Percentiles rank a stretch among this genome's conserved stretches.
Conservation (phyloP, 192 early-diverging fungal species). For the Polychytrium aggregatum region DNA sequence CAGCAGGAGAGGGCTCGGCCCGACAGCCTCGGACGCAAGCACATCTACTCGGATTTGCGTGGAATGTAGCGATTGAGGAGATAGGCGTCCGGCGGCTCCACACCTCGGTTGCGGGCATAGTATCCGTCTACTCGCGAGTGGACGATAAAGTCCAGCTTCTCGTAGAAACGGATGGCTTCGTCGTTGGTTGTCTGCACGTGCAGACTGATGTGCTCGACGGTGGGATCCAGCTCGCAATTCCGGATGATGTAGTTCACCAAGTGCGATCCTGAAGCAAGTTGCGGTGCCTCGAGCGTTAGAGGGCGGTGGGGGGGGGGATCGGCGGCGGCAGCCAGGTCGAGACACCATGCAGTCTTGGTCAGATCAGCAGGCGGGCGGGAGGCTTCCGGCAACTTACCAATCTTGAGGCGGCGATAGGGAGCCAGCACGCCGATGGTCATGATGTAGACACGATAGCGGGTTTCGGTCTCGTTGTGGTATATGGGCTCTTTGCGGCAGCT, state of each 20-base stretch:
- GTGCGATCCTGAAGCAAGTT: slow-evolving; percentile 44
- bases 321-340: too few species aligned
- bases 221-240: slow-evolving; percentile 34
- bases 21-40: too few species aligned
- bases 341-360: not conserved
- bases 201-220: slow-evolving; percentile 51
- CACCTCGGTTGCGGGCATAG: slow-evolving; percentile 54
- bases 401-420: slow-evolving; percentile 65
- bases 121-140: slow-evolving; percentile 51
- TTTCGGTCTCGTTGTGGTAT: slow-evolving; percentile 13
- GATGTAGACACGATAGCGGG: slow-evolving; percentile 55
- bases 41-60: too few species aligned
- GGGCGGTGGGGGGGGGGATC: too few species aligned
- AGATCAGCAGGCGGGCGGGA: slow-evolving; percentile 4
- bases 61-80: slow-evolving; percentile 19
- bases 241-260: slow-evolving; percentile 47
- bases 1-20: too few species aligned
- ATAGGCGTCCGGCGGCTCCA: slow-evolving; percentile 75
- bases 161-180: slow-evolving; percentile 74
- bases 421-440: slow-evolving; percentile 88
- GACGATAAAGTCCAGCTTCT: slow-evolving; percentile 61
- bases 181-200: slow-evolving; percentile 80
- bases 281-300: too few species aligned
- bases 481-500: slow-evolving; percentile 64
- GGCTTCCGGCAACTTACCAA: slow-evolving; percentile 44